Percentiles rank a stretch among this genome's conserved stretches.
Evolutionary conservation across 2,329 filamentous ascomycete genomes (phyloP).

Genomic region (Alternaria sp.): DNA sequence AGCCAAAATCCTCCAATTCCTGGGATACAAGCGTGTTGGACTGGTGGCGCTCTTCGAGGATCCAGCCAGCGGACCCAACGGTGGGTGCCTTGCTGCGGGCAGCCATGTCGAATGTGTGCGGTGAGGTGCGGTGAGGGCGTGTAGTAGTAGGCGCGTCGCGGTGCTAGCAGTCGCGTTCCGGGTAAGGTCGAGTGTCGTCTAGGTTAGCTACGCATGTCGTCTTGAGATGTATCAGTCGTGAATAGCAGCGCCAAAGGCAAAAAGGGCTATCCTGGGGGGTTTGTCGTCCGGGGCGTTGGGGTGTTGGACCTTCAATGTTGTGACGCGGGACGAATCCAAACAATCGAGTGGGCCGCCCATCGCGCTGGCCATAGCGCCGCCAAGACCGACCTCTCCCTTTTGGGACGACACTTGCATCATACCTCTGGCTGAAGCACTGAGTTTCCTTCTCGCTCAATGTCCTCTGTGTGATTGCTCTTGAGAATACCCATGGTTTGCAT

Average conservation of each 20-base stretch:
- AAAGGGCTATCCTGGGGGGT: constrained; percentile 22
- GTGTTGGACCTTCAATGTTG: constrained; percentile 25
- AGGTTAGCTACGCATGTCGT: constrained; percentile 34
- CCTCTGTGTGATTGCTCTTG: not conserved
- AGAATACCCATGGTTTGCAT: too few species aligned
- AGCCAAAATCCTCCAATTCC: constrained; percentile 92
- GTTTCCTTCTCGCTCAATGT: not conserved
- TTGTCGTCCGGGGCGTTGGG: constrained; percentile 22
- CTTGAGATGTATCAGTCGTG: constrained; percentile 20
- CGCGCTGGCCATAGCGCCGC: constrained; percentile 28
- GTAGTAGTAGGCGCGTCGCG: constrained; percentile 38
- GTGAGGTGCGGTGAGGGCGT: constrained; percentile 10
- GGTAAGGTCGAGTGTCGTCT: constrained; percentile 11
- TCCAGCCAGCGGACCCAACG: constrained; percentile 86
- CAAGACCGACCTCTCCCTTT: constrained; percentile 17
- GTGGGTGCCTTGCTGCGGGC: constrained; percentile 55
- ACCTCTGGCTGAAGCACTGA: not conserved
- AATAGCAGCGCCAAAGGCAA: constrained; percentile 18
- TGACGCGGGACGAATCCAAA: constrained; percentile 31
- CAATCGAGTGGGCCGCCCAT: constrained; percentile 27
- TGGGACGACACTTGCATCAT: constrained; percentile 6
- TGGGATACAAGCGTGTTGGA: constrained; percentile 77
- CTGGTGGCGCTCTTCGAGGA: constrained; percentile 82
- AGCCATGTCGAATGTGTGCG: constrained; percentile 38
- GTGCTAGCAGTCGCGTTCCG: constrained; percentile 24